Percentiles rank a stretch among this genome's conserved stretches.
These are phyloP conservation scores for Aspergillus conjunctus DNA, from an alignment of 495 filamentous ascomycete species.

Conservation along the genomic window DNA sequence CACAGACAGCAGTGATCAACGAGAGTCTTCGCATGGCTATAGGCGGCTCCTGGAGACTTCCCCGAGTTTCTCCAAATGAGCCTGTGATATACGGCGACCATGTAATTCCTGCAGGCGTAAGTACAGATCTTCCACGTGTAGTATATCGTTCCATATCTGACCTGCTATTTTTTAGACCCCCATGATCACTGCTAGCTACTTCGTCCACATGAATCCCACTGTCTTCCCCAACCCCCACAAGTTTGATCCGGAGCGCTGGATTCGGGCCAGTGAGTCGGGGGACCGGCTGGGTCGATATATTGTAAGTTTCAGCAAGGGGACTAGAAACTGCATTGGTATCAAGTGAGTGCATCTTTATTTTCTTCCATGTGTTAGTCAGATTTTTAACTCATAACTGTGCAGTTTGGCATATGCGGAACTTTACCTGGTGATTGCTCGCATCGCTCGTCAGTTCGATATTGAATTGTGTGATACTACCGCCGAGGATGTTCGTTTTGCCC, in stretches of 20 bases:
- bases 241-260: slow-evolving; percentile 55
- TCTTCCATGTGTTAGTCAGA: not conserved
- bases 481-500: too few species aligned
- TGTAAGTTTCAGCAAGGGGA: slow-evolving; percentile 45
- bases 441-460: slow-evolving; percentile 29
- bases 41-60: not conserved
- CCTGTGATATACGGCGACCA: slow-evolving; percentile 36
- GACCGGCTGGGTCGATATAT: slow-evolving; percentile 10
- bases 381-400: not conserved
- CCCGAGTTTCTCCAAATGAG: slow-evolving; percentile 16
- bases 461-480: slow-evolving; percentile 33
- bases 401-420: slow-evolving; percentile 33
- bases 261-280: too few species aligned
- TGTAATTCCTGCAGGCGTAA: slow-evolving; percentile 16
- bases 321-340: slow-evolving; percentile 43
- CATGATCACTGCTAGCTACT: slow-evolving; percentile 49
- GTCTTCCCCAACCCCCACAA: slow-evolving; percentile 48
- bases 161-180: slow-evolving; percentile 22
- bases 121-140: too few species aligned
- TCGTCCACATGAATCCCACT: slow-evolving; percentile 48
- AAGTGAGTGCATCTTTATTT: not conserved
- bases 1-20: slow-evolving; percentile 3
- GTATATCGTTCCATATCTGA: not conserved
- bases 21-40: slow-evolving; percentile 2
- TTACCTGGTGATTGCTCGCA: slow-evolving; percentile 22